Evolutionary conservation across 495 filamentous ascomycete species (phyloP), one percentile per base, ranked within the genome.

Genomic region (Darksidea phi): DNA sequence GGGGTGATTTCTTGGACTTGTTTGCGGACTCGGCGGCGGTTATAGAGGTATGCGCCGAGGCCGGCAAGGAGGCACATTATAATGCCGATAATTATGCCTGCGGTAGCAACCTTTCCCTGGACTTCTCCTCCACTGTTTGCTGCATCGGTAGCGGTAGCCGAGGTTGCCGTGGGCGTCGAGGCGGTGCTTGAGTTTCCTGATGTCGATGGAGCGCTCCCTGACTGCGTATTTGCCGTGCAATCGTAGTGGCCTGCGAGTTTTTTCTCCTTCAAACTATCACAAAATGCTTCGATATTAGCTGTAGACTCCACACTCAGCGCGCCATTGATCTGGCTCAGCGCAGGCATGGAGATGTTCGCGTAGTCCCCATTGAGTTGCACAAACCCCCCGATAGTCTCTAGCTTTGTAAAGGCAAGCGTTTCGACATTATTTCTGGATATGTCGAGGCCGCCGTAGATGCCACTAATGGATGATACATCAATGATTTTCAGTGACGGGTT

Each of bases 321-420:
- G 18, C 61, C 61, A 6, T 38, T 49, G 25, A 64, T 49, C 6
- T 42, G n/a, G 50, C 49, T 52, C 10, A 64, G 17, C 8, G 26
- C 54, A 1, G 54, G 55, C 61, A 64, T 64, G 11, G 61, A 59
- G 26, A 64, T 43, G 25, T 64, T 64, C 3, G 18, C 54, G 37
- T 46, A 64, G 38, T 20, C 45, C 12, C 61, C 61, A 34, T 49
- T 59, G 20, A 64, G 48, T 42, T 59, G 54, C 7, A 59, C 37
- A 25, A 48, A 48, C 0, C 54, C 61, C 8, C 55, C 49, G n/a
- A 64, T 59, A 8, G 6, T 54, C 21, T 64, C 38, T 20, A 64
- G 23, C 1, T 36, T 53, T 11, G 3, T 21, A 24, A 64, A 64
- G 18, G 13, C 1, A 2, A 64, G 36, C 8, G 7, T 15, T 32